These are phyloP conservation scores for Serendipita indica DNA, from an alignment of 768 basidiomycete species.

Conservation along the genomic window DNA sequence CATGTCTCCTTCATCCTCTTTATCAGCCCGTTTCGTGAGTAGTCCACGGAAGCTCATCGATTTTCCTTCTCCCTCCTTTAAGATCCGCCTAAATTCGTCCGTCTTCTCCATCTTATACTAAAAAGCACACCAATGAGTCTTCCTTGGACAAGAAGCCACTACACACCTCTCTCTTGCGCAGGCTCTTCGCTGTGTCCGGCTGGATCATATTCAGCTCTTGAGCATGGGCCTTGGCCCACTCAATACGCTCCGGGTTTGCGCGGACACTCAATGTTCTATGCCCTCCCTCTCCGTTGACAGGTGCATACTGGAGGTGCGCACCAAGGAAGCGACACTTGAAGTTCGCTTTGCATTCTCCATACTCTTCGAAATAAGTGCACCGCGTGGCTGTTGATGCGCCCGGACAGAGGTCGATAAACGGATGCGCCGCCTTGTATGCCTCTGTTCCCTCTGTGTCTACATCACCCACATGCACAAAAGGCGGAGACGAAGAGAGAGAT, in stretches of 20 bases:
- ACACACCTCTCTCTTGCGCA: constrained; percentile 55
- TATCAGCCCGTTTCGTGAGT: constrained; percentile 16
- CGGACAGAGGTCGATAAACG: constrained; percentile 29
- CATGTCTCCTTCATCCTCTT: constrained; percentile 11
- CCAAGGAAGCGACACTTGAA: constrained; percentile 86
- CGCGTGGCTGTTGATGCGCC: constrained; percentile 21
- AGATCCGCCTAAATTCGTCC: constrained; percentile 38
- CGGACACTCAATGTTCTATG: constrained; percentile 29
- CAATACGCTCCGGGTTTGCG: constrained; percentile 46
- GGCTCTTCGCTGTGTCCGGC: constrained; percentile 39
- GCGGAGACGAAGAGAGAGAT: constrained; percentile 31
- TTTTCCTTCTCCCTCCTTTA: constrained; percentile 28
- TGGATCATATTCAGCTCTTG: constrained; percentile 58
- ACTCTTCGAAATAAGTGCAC: constrained; percentile 55
- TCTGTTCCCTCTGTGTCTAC: constrained; percentile 17
- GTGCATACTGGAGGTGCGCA: constrained; percentile 50
- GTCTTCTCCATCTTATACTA: constrained; percentile 24
- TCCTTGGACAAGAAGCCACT: background rate
- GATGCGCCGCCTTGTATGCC: constrained; percentile 20
- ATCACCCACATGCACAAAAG: constrained; percentile 31
- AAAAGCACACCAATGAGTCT: background rate
- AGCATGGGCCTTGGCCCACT: constrained; percentile 29
- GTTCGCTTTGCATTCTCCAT: constrained; percentile 68
- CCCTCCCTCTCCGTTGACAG: constrained; percentile 30
- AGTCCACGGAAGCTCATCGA: constrained; percentile 22